Base-by-base conservation (phyloP, 1,284 basidiomycete species). In the Stygiomarasmius scandens region DNA sequence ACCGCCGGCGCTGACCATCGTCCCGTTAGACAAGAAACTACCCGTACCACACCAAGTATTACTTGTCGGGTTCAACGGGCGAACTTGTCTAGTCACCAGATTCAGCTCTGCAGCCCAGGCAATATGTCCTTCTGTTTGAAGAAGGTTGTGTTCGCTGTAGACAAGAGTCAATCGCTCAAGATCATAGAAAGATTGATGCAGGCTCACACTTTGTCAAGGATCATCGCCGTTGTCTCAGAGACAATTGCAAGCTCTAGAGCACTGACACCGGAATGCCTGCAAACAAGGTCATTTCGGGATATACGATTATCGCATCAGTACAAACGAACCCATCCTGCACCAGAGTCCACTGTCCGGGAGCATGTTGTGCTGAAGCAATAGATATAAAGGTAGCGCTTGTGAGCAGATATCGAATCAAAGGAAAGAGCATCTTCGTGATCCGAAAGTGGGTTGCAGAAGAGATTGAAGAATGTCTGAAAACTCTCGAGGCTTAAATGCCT, bases 161-260 rank as follows among this genome's bases (percentile, higher is more conserved):
- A 34, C 8, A 8, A 34, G 32, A 6, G 14, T 34, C 32, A 22
- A 41, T 71, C 69, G 0, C 14, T 34, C 32, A 14, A 34, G 8
- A n/a, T 34, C 32, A 34, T 34, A n/a, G 32, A 8, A 8, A 34
- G 14, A 34, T 14, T 14, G 8, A 34, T 8, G 32, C 8, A 34
- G 32, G 14, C 32, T 14, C 14, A 34, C 8, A 73, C 71, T 61
- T 74, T 75, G 64, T 78, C 76, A 49, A 77, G 69, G 61, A 77
- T 70, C 20, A 77, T 60, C 8, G 69, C 71, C 24, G 71, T 68
- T 2, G 67, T 71, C 49, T 71, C 70, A 14, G 71, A 73, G 25
- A 77, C 70, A 27, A 79, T 70, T 29, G 73, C 71, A 2, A 74
- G 54, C 66, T 80, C 74, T 64, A 77, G 71, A 1, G 74, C 77